Evolutionary conservation across 371 early-diverging fungal genomes (phyloP).

Genomic region (Apophysomyces ossiformis): DNA sequence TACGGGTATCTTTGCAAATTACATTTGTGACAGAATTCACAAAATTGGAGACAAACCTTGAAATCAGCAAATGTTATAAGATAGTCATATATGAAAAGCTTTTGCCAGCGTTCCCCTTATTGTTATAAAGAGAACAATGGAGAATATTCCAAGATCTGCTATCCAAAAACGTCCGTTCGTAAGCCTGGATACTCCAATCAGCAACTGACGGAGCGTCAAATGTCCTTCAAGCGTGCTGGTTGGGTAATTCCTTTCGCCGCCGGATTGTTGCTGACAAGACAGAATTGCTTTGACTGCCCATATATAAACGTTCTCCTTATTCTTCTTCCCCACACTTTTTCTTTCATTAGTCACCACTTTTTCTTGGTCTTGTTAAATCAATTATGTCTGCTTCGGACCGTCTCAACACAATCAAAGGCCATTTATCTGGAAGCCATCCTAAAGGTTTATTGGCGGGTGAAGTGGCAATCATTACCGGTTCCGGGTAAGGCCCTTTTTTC

Average conservation of each 20-base stretch:
- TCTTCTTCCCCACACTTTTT: constrained; percentile 7
- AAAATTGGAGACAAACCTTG: too few relatives aligned
- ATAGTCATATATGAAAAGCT: too few relatives aligned
- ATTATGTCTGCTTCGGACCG: constrained; percentile 56
- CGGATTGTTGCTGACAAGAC: constrained; percentile 14
- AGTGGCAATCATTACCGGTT: constrained; percentile 84
- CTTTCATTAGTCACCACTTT: constrained; percentile 7
- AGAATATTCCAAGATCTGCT: too few relatives aligned
- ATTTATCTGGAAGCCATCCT: constrained; percentile 56
- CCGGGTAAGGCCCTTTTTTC: constrained; percentile 58
- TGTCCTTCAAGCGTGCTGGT: too few relatives aligned
- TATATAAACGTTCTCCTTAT: background rate
- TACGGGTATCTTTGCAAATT: too few relatives aligned
- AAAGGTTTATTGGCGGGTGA: constrained; percentile 73
- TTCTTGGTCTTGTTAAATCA: constrained; percentile 17
- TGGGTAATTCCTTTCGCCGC: background rate
- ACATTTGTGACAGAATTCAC: too few relatives aligned
- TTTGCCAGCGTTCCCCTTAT: too few relatives aligned
- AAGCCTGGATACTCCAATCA: too few relatives aligned
- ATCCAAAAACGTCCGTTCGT: too few relatives aligned
- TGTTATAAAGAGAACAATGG: too few relatives aligned
- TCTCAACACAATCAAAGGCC: constrained; percentile 52
- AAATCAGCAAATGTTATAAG: too few relatives aligned
- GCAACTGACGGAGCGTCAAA: too few relatives aligned
- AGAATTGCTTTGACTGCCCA: background rate